Evolutionary conservation across 495 filamentous ascomycete species (phyloP).

Genomic region (Talaromyces thailandensis): DNA sequence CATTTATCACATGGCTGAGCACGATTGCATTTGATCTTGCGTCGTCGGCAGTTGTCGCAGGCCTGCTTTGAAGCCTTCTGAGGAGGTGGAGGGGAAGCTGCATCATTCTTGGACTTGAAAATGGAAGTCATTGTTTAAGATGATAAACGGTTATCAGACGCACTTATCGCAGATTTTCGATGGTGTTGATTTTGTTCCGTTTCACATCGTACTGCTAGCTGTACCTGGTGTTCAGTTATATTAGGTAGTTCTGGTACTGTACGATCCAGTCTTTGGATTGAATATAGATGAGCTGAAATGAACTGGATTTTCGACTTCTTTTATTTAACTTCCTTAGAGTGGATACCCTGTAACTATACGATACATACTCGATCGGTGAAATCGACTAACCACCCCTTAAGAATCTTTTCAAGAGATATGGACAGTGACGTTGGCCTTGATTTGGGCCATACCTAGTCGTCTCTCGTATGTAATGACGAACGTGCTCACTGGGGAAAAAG

Average conservation of each 20-base stretch:
- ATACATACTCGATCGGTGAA: not conserved
- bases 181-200: not conserved
- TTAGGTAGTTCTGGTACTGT: not conserved
- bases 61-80: constrained; percentile 27
- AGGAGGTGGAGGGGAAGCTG: not conserved
- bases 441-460: not conserved
- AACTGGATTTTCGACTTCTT: not conserved
- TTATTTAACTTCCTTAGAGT: not conserved
- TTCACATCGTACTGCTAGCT: not conserved
- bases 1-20: constrained; percentile 38
- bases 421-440: constrained; percentile 2
- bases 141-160: not conserved
- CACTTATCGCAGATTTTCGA: not conserved
- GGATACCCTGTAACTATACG: constrained; percentile 1
- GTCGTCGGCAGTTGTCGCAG: constrained; percentile 37
- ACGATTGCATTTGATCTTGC: constrained; percentile 38
- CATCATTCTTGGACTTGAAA: not conserved
- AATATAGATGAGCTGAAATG: not conserved
- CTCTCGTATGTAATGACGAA: not conserved
- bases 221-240: not conserved
- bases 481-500: not conserved
- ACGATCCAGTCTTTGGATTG: not conserved
- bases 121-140: not conserved
- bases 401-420: not conserved
- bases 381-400: not conserved